Evolutionary conservation across 768 basidiomycete species (phyloP).

Genomic region (Trametes maxima): DNA sequence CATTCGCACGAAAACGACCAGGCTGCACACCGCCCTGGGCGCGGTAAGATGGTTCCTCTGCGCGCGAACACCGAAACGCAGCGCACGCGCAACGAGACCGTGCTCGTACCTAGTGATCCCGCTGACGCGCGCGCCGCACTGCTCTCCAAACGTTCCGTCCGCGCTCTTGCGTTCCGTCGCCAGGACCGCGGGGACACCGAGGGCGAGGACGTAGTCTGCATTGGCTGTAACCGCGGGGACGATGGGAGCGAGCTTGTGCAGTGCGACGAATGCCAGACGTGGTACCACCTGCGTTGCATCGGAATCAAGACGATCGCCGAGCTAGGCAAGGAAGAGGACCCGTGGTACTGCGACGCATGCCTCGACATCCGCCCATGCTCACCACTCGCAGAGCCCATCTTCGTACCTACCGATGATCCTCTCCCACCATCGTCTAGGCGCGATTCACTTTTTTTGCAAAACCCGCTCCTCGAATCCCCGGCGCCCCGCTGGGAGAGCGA

Average conservation of each 20-base stretch:
- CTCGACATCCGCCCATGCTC: slow-evolving; percentile 46
- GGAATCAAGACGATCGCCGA: slow-evolving; percentile 66
- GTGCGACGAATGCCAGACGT: slow-evolving; percentile 77
- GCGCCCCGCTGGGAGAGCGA: slow-evolving; percentile 49
- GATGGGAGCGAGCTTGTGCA: slow-evolving; percentile 80
- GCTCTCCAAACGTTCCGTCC: slow-evolving; percentile 69
- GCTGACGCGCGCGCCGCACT: slow-evolving; percentile 77
- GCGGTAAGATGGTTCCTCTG: slow-evolving; percentile 65
- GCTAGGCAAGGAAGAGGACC: slow-evolving; percentile 75
- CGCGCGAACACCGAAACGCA: slow-evolving; percentile 41
- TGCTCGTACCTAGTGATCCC: slow-evolving; percentile 63
- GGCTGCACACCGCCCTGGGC: slow-evolving; percentile 42
- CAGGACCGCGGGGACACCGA: slow-evolving; percentile 43
- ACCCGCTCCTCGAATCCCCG: slow-evolving; percentile 59
- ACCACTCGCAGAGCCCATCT: slow-evolving; percentile 61
- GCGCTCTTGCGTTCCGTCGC: slow-evolving; percentile 56
- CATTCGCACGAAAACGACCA: slow-evolving; percentile 30
- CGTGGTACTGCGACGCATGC: slow-evolving; percentile 74
- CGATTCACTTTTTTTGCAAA: slow-evolving; percentile 64
- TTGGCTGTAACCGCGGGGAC: slow-evolving; percentile 61
- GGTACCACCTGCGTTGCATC: slow-evolving; percentile 84
- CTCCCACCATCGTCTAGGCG: slow-evolving; percentile 40
- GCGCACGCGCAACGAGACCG: slow-evolving; percentile 25
- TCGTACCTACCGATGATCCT: slow-evolving; percentile 63
- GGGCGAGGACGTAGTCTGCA: slow-evolving; percentile 55